These are phyloP conservation scores for Pseudisothecium myosuroides DNA, from an alignment of 225 moss, liverwort and hornwort genomes.

Conservation along the genomic window DNA sequence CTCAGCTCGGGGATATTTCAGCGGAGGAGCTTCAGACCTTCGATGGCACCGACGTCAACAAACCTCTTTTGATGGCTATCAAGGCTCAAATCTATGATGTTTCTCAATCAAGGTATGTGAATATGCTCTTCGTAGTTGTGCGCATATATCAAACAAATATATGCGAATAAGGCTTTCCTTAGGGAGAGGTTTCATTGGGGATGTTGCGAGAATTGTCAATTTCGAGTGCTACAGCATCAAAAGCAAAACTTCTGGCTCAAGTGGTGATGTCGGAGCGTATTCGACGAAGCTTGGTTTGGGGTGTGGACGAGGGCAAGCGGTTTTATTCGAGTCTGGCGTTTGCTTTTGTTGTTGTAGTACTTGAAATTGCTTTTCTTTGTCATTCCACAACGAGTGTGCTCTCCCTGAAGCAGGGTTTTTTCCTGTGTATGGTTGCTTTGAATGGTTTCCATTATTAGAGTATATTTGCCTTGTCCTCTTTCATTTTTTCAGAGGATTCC, in stretches of 20 bases:
- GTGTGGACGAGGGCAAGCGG: background rate
- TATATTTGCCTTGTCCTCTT: background rate
- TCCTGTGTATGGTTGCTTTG: background rate
- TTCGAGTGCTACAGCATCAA: background rate
- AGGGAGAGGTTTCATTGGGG: background rate
- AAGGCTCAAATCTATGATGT: constrained; percentile 55
- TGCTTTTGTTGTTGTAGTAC: constrained; percentile 18
- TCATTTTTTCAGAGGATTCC: background rate
- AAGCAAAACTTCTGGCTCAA: background rate
- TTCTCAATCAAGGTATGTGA: constrained; percentile 37
- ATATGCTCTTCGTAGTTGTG: background rate
- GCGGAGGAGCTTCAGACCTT: constrained; percentile 24
- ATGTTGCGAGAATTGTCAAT: background rate
- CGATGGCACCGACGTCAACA: constrained; percentile 13
- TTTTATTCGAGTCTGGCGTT: background rate
- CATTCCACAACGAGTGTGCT: background rate
- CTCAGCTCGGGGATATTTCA: constrained; percentile 31
- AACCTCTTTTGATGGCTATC: constrained; percentile 50
- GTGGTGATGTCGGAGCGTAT: background rate
- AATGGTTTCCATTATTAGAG: background rate
- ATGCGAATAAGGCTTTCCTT: background rate
- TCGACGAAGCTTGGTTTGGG: background rate
- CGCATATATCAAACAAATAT: background rate
- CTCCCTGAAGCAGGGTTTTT: background rate
- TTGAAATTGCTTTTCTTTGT: background rate